Percentiles rank a stretch among this genome's conserved stretches.
These are phyloP conservation scores for Pleomassaria siparia DNA, from an alignment of 2,329 filamentous ascomycete species.

Conservation along the genomic window DNA sequence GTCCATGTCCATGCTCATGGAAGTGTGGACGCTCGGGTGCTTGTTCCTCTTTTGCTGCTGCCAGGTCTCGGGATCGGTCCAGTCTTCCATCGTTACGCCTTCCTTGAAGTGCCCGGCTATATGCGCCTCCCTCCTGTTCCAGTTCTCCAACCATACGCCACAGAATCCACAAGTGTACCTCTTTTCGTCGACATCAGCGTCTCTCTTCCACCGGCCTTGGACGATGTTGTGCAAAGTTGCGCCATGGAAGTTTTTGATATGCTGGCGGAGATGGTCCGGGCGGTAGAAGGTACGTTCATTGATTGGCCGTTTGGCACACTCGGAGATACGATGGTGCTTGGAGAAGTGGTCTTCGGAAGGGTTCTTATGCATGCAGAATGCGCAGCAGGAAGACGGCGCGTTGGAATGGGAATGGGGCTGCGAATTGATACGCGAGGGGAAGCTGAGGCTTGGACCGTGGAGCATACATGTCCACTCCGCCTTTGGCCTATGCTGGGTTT, in stretches of 20 bases:
- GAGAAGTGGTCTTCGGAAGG: conserved; percentile 34
- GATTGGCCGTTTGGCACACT: conserved; percentile 29
- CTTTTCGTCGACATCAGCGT: not conserved
- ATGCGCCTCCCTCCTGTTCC: conserved; percentile 35
- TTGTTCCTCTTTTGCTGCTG: not conserved
- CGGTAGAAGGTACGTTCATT: conserved; percentile 35
- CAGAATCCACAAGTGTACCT: conserved; percentile 39
- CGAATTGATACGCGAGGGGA: conserved; percentile 8
- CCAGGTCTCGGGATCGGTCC: conserved; percentile 14
- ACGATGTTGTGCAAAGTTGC: conserved; percentile 23
- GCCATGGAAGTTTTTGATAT: conserved; percentile 37
- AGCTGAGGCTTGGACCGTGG: conserved; percentile 22
- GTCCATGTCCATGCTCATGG: not conserved
- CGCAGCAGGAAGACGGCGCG: conserved; percentile 19
- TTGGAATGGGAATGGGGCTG: not conserved
- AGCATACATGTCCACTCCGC: conserved; percentile 39
- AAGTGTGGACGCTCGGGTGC: no score
- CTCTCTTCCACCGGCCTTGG: conserved; percentile 32
- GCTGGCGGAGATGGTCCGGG: conserved; percentile 37
- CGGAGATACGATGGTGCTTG: conserved; percentile 29
- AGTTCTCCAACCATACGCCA: conserved; percentile 21
- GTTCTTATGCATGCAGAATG: conserved; percentile 31
- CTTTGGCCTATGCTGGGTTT: conserved; percentile 39
- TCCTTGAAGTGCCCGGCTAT: conserved; percentile 38
- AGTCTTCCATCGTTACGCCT: conserved; percentile 31